Percentiles rank a stretch among this genome's conserved stretches.
Evolutionary conservation across 1,284 basidiomycete species (phyloP).

Genomic region (Marasmius oreades): DNA sequence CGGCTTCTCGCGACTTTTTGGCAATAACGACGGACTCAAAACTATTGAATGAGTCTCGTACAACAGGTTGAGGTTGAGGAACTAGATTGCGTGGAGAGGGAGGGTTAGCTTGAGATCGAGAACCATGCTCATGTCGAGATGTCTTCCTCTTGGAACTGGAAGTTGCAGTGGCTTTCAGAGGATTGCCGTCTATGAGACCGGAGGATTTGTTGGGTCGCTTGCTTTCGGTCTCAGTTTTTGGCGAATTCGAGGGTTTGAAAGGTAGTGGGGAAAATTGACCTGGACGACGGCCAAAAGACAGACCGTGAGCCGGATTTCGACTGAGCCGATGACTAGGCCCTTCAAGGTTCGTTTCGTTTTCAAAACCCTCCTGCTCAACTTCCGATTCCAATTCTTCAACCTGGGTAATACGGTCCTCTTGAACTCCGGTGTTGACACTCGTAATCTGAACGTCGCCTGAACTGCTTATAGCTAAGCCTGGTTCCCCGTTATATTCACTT

Average conservation of each 20-base stretch:
- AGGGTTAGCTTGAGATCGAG: not conserved
- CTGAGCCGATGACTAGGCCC: not conserved
- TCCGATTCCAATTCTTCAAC: not conserved
- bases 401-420: constrained; percentile 20
- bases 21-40: constrained; percentile 32
- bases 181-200: not conserved
- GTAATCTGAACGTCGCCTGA: constrained; percentile 25
- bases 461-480: constrained; percentile 36
- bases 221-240: not conserved
- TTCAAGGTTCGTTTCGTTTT: not conserved
- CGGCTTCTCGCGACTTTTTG: constrained; percentile 35
- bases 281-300: not conserved
- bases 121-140: not conserved
- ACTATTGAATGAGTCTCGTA: constrained; percentile 5
- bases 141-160: not conserved
- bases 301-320: not conserved
- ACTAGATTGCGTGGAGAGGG: not conserved
- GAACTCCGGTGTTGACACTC: constrained; percentile 25
- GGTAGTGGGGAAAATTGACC: not conserved
- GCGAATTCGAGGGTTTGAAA: not conserved
- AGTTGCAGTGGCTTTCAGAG: not conserved
- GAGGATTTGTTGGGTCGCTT: not conserved
- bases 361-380: not conserved
- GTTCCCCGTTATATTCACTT: constrained; percentile 27
- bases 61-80: constrained; percentile 4